These are phyloP conservation scores for Coix lacrymajobi DNA, from an alignment of 176 grass and related monocot species.

Conservation along the genomic window DNA sequence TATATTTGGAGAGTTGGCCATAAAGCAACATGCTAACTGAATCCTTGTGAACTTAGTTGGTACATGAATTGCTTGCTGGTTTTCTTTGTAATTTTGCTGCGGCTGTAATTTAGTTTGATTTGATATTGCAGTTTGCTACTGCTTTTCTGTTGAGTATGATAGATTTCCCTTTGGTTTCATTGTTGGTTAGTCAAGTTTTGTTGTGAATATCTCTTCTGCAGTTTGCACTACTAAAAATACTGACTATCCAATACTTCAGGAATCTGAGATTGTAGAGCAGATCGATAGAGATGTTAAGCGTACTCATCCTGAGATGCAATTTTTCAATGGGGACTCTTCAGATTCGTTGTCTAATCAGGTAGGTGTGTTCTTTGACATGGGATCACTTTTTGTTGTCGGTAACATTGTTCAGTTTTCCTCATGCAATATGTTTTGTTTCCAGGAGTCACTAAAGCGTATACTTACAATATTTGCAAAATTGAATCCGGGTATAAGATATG, in stretches of 20 bases:
- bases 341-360: constrained; percentile 86
- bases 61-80: background rate
- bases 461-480: constrained; percentile 94
- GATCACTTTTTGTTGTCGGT: constrained; percentile 12
- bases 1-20: background rate
- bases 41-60: background rate
- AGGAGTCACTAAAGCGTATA: constrained; percentile 91
- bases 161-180: background rate
- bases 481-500: constrained; percentile 97
- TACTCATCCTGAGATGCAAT: constrained; percentile 95
- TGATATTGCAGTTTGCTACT: constrained; percentile 6
- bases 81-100: background rate
- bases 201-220: background rate
- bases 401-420: background rate
- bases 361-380: constrained; percentile 23
- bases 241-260: constrained; percentile 40
- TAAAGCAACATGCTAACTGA: background rate
- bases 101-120: background rate
- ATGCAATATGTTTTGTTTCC: constrained; percentile 26
- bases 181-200: background rate
- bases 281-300: constrained; percentile 98
- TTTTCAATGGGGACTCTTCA: constrained; percentile 66
- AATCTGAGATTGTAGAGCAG: constrained; percentile 86
- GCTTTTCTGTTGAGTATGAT: background rate
- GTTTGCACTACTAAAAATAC: constrained; percentile 21